phyloP scores from a whole-genome alignment of 306 rosid genomes.

The Luffa aegyptiaca region DNA sequence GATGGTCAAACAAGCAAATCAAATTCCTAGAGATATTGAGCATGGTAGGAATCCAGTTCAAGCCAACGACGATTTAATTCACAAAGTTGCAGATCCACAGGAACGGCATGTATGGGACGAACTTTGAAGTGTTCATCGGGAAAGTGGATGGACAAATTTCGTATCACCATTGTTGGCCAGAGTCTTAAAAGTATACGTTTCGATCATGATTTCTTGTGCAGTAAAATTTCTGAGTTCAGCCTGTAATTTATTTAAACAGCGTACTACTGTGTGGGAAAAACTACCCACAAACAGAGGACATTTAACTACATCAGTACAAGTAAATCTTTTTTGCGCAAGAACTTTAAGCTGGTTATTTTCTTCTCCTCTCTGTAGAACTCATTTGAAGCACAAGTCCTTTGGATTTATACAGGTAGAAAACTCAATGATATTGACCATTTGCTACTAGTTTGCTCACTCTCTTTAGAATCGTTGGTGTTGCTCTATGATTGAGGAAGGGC shows the following conservation, averaged over 20 bases:
- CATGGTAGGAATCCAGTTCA: constrained; percentile 38
- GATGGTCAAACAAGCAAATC: constrained; percentile 38
- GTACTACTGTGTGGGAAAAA: not conserved
- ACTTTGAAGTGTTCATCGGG: constrained; percentile 21
- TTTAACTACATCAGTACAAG: not conserved
- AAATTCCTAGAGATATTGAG: constrained; percentile 36
- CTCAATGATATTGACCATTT: too few relatives aligned
- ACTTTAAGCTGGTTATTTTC: too few relatives aligned
- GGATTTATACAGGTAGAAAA: too few relatives aligned
- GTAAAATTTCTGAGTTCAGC: not conserved
- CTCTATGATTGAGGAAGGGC: too few relatives aligned
- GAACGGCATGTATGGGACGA: constrained; percentile 56
- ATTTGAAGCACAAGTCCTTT: too few relatives aligned
- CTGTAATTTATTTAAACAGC: not conserved
- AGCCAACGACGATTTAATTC: constrained; percentile 29
- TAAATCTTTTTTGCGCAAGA: too few relatives aligned
- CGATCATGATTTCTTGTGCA: not conserved
- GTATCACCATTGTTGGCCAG: not conserved
- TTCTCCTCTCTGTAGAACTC: too few relatives aligned
- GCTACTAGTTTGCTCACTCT: too few relatives aligned
- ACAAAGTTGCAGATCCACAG: constrained; percentile 28
- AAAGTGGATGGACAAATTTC: not conserved
- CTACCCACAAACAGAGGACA: not conserved
- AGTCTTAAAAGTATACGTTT: not conserved
- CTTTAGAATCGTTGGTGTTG: too few relatives aligned